Conservation (phyloP, 169 alveolate species). For the Cystoisospora suis region DNA sequence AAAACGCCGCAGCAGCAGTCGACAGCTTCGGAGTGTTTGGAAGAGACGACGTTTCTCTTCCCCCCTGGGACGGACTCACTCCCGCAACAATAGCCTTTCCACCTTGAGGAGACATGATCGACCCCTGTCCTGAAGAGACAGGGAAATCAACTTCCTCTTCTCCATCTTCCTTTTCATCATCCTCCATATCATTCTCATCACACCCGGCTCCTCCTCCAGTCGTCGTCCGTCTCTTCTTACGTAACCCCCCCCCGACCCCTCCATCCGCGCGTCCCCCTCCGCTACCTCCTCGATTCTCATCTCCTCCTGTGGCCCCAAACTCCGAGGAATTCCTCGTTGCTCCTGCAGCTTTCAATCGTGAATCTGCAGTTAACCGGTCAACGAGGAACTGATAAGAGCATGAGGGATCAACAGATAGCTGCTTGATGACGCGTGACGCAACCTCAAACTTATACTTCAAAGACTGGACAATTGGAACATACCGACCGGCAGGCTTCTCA, state of each 20-base stretch:
- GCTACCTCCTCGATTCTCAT: not conserved
- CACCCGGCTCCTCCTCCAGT: not conserved
- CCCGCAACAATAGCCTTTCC: no score
- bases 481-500: slow-evolving; percentile 54
- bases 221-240: not conserved
- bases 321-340: not conserved
- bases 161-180: not conserved
- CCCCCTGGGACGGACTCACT: no score
- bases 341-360: slow-evolving; percentile 3
- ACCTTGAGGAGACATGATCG: no score
- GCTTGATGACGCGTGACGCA: slow-evolving; percentile 46
- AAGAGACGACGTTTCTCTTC: no score
- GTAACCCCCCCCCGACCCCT: not conserved
- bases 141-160: not conserved
- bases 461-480: slow-evolving; percentile 38
- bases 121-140: no score
- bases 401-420: slow-evolving; percentile 34
- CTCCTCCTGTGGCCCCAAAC: slow-evolving; percentile 12
- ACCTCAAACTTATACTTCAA: slow-evolving; percentile 27
- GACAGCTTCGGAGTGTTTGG: no score
- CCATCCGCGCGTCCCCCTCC: not conserved
- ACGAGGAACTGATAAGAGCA: slow-evolving; percentile 35
- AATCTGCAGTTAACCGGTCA: slow-evolving; percentile 37
- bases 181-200: not conserved
- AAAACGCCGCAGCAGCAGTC: no score